Base-by-base conservation (phyloP, 2,329 filamentous ascomycete genomes). In the Bertia moriformis region DNA sequence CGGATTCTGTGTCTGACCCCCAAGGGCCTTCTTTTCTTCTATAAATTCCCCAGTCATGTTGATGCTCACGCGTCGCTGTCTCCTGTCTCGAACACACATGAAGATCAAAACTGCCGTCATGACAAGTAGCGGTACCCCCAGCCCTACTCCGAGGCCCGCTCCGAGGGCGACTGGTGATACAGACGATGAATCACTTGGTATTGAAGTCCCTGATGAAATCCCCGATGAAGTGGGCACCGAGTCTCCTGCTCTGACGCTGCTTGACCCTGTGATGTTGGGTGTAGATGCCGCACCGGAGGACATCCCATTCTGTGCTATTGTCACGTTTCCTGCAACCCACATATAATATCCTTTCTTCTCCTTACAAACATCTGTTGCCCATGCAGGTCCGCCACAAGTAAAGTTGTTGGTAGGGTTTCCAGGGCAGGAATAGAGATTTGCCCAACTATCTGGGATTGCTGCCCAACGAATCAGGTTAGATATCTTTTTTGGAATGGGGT, bases 361-460 rank as follows among this genome's bases (percentile, higher is more conserved):
- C 7, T 7, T 15, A 35, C 32, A 35, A 7, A 35, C 32, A 15
- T 10, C 15, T 15, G 32, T 12, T 7, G 32, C 32, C 32, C 32
- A 35, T 18, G 38, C 43, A 5, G 41, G 27, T 19, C 20, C 14
- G 3, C 41, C 43, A 19, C 43, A 44, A 13, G 43, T 43, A 27
- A 44, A 43, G 3, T 42, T 39, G 13, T 44, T 35, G 12, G 30
- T 41, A 3, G 35, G 14, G 27, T 18, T 19, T 33, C 39, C 40
- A 3, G 43, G 43, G 36, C 43, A 44, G 2, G 43, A 35, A 20
- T 41, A 44, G 14, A 44, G 40, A 17, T 44, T 44, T 2, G 43
- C 43, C 43, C 43, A 43, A 14, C 39, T 22, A 19, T 42, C 20
- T 2, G 32, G 20, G 17, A 44, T 40, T 5, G 38, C 42, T 44